Evolutionary conservation across 1,284 basidiomycete genomes (phyloP).

Genomic region (Ustilago nuda): DNA sequence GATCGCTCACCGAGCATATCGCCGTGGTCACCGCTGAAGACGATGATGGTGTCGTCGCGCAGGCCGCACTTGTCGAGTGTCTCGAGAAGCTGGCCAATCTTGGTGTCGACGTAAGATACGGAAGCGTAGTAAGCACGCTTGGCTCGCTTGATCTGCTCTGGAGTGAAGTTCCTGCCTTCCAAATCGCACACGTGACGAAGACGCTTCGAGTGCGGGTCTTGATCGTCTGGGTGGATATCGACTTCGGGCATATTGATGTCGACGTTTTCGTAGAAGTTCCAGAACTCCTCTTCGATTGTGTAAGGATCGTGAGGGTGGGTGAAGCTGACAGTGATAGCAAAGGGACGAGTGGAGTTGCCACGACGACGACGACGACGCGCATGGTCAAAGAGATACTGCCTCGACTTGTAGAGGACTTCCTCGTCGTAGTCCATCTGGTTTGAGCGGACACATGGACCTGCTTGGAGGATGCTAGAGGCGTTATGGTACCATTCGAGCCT

Average conservation of each 20-base stretch:
- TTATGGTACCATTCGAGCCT: conserved; percentile 47
- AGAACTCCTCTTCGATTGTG: conserved; percentile 41
- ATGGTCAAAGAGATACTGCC: conserved; percentile 39
- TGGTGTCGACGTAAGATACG: conserved; percentile 42
- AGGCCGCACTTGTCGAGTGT: conserved; percentile 37
- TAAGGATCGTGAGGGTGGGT: conserved; percentile 48
- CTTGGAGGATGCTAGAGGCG: conserved; percentile 42
- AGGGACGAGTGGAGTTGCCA: conserved; percentile 19
- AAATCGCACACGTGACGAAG: conserved; percentile 43
- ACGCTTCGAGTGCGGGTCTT: conserved; percentile 44
- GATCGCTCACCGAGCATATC: conserved; percentile 43
- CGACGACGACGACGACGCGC: conserved; percentile 18
- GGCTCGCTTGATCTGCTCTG: conserved; percentile 43
- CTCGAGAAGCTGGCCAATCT: conserved; percentile 33
- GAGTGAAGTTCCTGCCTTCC: conserved; percentile 34
- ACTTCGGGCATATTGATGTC: conserved; percentile 48
- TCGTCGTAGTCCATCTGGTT: conserved; percentile 51
- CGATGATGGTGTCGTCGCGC: conserved; percentile 38
- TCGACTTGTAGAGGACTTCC: conserved; percentile 43
- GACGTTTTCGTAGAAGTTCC: conserved; percentile 36
- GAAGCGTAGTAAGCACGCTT: conserved; percentile 45
- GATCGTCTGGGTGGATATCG: conserved; percentile 30
- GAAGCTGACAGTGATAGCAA: conserved; percentile 41
- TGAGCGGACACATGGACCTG: conserved; percentile 38
- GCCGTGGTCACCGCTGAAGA: conserved; percentile 44